phyloP scores from a whole-genome alignment of 495 filamentous ascomycete species.

The Amniculicola lignicola region DNA sequence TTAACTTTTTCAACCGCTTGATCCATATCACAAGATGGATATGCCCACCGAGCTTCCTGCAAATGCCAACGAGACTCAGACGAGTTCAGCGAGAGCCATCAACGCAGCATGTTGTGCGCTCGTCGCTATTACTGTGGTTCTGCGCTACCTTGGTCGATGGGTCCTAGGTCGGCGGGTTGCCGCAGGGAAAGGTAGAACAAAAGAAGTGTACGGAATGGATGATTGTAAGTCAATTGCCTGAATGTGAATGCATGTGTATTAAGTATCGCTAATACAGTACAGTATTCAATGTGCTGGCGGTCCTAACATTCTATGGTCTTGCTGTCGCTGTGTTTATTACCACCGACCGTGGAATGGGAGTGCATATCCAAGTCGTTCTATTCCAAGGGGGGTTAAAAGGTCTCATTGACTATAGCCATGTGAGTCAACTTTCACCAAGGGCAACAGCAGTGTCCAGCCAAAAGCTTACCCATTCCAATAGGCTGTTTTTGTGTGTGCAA shows the following conservation, averaged over 20 bases:
- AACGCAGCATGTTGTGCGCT: background rate
- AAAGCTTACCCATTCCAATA: background rate
- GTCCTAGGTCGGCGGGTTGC: background rate
- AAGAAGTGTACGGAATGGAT: constrained; percentile 8
- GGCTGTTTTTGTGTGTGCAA: constrained; percentile 10
- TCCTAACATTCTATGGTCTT: constrained; percentile 18
- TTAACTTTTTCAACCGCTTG: too few species aligned
- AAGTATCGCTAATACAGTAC: background rate
- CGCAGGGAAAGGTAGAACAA: constrained; percentile 3
- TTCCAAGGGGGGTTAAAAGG: constrained; percentile 3
- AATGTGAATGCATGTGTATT: background rate
- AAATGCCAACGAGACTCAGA: constrained; percentile 10
- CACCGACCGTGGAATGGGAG: constrained; percentile 15
- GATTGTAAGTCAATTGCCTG: constrained; percentile 4
- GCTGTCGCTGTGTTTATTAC: constrained; percentile 9
- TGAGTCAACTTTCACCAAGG: background rate
- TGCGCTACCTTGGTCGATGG: constrained; percentile 14
- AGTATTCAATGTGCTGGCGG: constrained; percentile 14
- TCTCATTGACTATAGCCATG: constrained; percentile 13
- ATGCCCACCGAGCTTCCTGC: constrained; percentile 3
- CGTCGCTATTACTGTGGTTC: background rate
- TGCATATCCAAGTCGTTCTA: constrained; percentile 2
- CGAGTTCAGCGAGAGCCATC: background rate
- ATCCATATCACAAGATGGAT: constrained; percentile 12
- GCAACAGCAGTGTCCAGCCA: background rate